Percentiles rank a stretch among this genome's conserved stretches.
Evolutionary conservation across 768 basidiomycete species (phyloP).

Genomic region (Tricholoma saponaceum): DNA sequence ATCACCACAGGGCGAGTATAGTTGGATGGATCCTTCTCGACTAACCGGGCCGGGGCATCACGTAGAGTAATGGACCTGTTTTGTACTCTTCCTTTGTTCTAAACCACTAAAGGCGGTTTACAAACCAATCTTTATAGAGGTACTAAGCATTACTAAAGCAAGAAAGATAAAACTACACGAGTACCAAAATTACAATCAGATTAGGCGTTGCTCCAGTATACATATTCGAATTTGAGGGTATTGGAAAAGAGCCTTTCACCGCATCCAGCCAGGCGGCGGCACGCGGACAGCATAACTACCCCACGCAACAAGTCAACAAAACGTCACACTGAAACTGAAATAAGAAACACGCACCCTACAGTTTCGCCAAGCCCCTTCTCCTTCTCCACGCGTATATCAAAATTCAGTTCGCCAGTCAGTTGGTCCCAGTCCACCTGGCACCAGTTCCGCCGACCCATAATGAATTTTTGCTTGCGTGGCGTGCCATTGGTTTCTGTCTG

Average conservation of each 20-base stretch:
- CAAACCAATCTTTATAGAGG: background rate
- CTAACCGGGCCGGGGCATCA: background rate
- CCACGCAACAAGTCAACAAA: background rate
- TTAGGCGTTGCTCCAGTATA: background rate
- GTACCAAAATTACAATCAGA: background rate
- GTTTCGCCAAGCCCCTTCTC: conserved; percentile 81
- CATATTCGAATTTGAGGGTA: background rate
- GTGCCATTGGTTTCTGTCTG: conserved; percentile 70
- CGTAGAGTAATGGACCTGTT: background rate
- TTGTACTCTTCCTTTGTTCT: background rate
- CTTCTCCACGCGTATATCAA: conserved; percentile 85
- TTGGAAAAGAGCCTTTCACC: background rate
- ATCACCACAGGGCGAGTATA: conserved; percentile 7
- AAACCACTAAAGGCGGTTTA: background rate
- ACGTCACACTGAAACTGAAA: background rate
- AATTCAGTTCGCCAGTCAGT: conserved; percentile 60
- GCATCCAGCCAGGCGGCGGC: conserved; percentile 21
- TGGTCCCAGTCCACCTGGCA: conserved; percentile 62
- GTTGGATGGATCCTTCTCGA: background rate
- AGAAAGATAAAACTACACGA: background rate
- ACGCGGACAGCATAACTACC: conserved; percentile 18
- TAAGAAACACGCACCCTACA: conserved; percentile 51
- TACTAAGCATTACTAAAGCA: background rate
- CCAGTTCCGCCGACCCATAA: conserved; percentile 92
- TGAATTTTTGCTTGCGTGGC: conserved; percentile 69